Evolutionary conservation across 768 basidiomycete species (phyloP).

Genomic region (Boletus rubroflammeus): DNA sequence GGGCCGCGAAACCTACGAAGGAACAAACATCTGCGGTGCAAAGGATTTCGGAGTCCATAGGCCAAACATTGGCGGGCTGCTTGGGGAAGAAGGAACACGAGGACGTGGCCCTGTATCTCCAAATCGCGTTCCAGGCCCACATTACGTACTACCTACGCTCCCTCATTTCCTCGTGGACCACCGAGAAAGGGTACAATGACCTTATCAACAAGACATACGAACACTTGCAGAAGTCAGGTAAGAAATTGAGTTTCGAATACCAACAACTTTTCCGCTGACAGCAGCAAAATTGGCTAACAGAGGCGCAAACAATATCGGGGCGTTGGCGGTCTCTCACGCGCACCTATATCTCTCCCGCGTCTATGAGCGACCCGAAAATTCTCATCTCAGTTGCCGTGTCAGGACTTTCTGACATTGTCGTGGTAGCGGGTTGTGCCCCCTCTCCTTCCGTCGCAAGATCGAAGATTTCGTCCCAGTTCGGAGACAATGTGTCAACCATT

Average conservation of each 20-base stretch:
- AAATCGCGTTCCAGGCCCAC: slow-evolving; percentile 9
- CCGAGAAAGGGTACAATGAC: background rate
- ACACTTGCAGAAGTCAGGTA: slow-evolving; percentile 7
- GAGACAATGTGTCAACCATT: background rate
- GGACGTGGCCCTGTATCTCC: slow-evolving; percentile 2
- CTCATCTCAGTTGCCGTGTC: background rate
- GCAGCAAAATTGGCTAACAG: background rate
- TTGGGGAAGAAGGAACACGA: background rate
- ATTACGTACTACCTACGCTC: background rate
- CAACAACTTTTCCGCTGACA: background rate
- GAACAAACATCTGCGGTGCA: background rate
- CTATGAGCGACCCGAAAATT: background rate
- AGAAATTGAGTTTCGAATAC: background rate
- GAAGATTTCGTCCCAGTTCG: slow-evolving; percentile 1
- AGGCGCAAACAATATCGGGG: slow-evolving; percentile 7
- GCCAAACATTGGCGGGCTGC: background rate
- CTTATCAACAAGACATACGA: slow-evolving; percentile 9
- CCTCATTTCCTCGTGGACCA: slow-evolving; percentile 14
- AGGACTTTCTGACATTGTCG: slow-evolving; percentile 2
- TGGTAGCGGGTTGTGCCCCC: slow-evolving; percentile 5
- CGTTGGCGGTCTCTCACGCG: slow-evolving; percentile 14
- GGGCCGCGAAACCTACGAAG: background rate
- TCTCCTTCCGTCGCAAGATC: background rate
- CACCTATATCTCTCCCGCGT: slow-evolving; percentile 4
- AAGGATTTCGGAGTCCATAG: background rate